Evolutionary conservation across 441 rosid species (phyloP), one percentile per base, ranked within the genome.

Genomic region (Croton laevigatus): DNA sequence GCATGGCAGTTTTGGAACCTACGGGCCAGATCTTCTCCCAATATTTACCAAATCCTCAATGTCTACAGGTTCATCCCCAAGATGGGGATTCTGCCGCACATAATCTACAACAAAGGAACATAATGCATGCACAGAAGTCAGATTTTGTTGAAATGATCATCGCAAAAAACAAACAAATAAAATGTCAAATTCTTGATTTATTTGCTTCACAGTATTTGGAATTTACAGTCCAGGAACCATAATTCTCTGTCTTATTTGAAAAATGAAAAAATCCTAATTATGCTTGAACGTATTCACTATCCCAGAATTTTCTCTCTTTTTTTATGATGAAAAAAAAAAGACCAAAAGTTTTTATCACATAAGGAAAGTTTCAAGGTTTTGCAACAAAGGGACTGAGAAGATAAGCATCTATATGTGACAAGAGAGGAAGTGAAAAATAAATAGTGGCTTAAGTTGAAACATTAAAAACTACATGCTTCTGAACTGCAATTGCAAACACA

Each of bases 61-160:
- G 89, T 93, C 98, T 65, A 89, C 59, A 40, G 99, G 99, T 69
- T 89, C 97, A 19, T 91, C 94, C 46, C 98, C 98, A 49, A 91
- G 82, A 67, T 83, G 84, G 68, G 94, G 86, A 85, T 91, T 95
- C 54, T 61, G 65, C 85, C 82, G 85, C 87, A 92, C 68, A 66
- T 77, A 88, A 22, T 89, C 98, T 95, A 81, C 77, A 85, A 69
- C 16, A 76, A 58, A 81, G 70, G 65, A 62, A 73, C 32, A 75
- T 19, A 70, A 36, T 51, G 44, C 17, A 65, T 16, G 19, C 2
- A 38, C 34, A 62, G 44, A 69, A 72, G 63, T 65, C 59, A 63
- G 46, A 67, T 57, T 59, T 53, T 8, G 44, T 40, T 37, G 19
- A 49, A 54, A 20, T 48, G 59, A 36, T 65, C 11, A 71, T 22